A percentile compares a stretch with the other conserved stretches of the same genome.
Evolutionary conservation across 225 moss, liverwort and hornwort genomes (phyloP).

Genomic region (Climacium dendroides): DNA sequence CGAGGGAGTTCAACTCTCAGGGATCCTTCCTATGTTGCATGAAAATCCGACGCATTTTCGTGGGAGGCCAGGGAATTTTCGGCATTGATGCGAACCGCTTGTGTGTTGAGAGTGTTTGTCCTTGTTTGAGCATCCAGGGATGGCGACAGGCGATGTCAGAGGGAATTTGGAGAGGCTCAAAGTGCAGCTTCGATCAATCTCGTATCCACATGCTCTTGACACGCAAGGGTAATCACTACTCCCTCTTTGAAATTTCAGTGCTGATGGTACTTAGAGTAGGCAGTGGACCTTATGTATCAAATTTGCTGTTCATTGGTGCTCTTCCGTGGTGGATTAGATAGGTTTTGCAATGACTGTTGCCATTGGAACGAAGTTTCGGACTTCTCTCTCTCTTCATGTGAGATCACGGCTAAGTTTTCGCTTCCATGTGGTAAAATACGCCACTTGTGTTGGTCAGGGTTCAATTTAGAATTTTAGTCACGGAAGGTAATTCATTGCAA

Average conservation of each 20-base stretch:
- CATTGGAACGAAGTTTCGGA: background rate
- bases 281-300: background rate
- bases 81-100: background rate
- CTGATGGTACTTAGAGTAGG: background rate
- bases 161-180: conserved; percentile 89
- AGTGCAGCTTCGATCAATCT: conserved; percentile 75
- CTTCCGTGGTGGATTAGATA: background rate
- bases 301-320: background rate
- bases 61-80: background rate
- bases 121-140: background rate
- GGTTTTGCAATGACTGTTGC: background rate
- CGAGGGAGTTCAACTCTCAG: background rate
- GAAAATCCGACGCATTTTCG: background rate
- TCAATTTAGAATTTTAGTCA: background rate
- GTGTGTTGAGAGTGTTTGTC: background rate
- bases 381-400: background rate
- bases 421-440: background rate
- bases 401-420: background rate
- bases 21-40: background rate
- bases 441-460: background rate
- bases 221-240: conserved; percentile 45
- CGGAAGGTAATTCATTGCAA: background rate
- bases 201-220: conserved; percentile 74
- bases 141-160: conserved; percentile 84
- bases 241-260: background rate